Evolutionary conservation across 768 basidiomycete genomes (phyloP).

Genomic region (Lactarius quietus): DNA sequence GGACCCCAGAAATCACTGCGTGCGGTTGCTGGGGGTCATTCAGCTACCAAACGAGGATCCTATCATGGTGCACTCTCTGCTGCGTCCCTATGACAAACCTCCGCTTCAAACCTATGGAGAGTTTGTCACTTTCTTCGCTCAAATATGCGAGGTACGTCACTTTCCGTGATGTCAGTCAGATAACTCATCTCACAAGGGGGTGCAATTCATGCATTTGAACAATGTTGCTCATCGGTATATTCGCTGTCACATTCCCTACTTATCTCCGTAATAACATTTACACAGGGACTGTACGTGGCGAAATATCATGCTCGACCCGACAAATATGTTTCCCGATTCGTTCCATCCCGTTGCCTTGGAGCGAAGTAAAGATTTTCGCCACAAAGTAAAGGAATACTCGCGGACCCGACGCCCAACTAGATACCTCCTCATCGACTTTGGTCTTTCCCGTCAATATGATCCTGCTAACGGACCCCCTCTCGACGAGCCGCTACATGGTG

Average conservation of each 20-base stretch:
- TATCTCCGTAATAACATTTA: background rate
- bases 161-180: background rate
- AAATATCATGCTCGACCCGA: slow-evolving; percentile 22
- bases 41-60: slow-evolving; percentile 24
- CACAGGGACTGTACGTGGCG: slow-evolving; percentile 6
- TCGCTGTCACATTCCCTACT: too few relatives aligned
- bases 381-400: slow-evolving; percentile 17
- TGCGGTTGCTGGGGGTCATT: slow-evolving; percentile 28
- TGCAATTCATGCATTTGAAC: slow-evolving; percentile 21
- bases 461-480: slow-evolving; percentile 1
- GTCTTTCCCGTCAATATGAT: slow-evolving; percentile 28
- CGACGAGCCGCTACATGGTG: slow-evolving; percentile 26
- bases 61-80: slow-evolving; percentile 35
- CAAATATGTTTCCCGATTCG: slow-evolving; percentile 18
- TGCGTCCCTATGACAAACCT: slow-evolving; percentile 31
- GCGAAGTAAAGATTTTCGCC: slow-evolving; percentile 4
- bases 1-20: slow-evolving; percentile 32
- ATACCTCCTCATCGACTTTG: slow-evolving; percentile 34
- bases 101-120: slow-evolving; percentile 36
- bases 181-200: background rate
- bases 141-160: slow-evolving; percentile 35
- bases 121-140: slow-evolving; percentile 33
- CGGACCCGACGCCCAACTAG: slow-evolving; percentile 29
- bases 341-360: slow-evolving; percentile 13
- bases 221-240: slow-evolving; percentile 21